phyloP scores from a whole-genome alignment of 1,284 basidiomycete species.

The Kwoniella shivajii region DNA sequence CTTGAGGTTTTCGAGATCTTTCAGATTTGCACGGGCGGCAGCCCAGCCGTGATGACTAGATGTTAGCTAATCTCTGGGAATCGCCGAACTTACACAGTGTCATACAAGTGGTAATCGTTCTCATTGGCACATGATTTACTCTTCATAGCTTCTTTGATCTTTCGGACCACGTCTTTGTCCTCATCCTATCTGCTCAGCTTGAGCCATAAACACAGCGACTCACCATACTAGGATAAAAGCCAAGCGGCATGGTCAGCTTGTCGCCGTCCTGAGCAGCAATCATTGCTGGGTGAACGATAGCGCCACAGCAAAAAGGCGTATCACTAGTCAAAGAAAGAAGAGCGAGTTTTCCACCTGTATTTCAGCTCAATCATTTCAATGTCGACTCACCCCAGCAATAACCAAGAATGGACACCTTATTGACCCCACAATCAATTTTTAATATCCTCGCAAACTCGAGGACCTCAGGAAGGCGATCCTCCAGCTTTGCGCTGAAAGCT shows the following conservation, averaged over 20 bases:
- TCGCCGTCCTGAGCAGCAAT: slow-evolving; percentile 43
- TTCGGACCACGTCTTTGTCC: slow-evolving; percentile 37
- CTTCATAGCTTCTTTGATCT: slow-evolving; percentile 29
- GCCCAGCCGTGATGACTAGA: slow-evolving; percentile 70
- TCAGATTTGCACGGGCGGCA: slow-evolving; percentile 67
- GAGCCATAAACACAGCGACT: neutral
- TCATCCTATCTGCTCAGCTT: slow-evolving; percentile 32
- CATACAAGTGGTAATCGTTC: slow-evolving; percentile 39
- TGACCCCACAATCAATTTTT: slow-evolving; percentile 28
- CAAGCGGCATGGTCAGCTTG: slow-evolving; percentile 39
- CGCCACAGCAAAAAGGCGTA: slow-evolving; percentile 35
- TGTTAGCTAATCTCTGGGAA: neutral
- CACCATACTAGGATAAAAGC: slow-evolving; percentile 40
- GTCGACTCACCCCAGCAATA: slow-evolving; percentile 47
- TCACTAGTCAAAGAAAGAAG: slow-evolving; percentile 32
- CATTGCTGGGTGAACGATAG: slow-evolving; percentile 47
- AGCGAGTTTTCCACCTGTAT: slow-evolving; percentile 44
- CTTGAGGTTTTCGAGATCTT: slow-evolving; percentile 65
- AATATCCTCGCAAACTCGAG: slow-evolving; percentile 38
- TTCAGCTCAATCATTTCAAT: neutral
- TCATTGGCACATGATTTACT: slow-evolving; percentile 30
- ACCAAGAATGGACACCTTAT: slow-evolving; percentile 40
- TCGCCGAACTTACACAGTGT: slow-evolving; percentile 41
- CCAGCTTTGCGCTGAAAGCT: slow-evolving; percentile 37
- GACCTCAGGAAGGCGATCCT: slow-evolving; percentile 43